Evolutionary conservation across 768 basidiomycete species (phyloP), one percentile per base, ranked within the genome.

Genomic region (Dioszegia hungarica): DNA sequence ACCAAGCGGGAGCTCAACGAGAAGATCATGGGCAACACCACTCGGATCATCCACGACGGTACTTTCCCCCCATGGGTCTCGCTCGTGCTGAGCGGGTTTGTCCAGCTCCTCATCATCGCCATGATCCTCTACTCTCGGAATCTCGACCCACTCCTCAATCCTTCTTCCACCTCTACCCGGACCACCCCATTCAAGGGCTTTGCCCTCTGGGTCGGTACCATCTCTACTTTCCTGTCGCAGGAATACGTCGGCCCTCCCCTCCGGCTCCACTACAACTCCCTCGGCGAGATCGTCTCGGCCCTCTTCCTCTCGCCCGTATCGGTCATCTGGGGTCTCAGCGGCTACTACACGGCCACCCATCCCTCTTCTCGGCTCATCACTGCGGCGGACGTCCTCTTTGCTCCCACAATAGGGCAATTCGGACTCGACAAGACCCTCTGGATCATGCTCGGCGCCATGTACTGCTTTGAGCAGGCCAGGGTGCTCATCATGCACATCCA

Each of bases 401-500:
- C 34, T n/a, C 53, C 49, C n/a, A 39, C 36, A 10, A 51, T 38
- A 20, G 49, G 36, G 15, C 14, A 14, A 22, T 51, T 51, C 49
- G 49, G 49, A 1, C 20, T 66, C 22, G 64, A 61, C 47, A 17
- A 33, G 2, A 56, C 56, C 22, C 4, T 66, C 3, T 63, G 61
- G 61, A 33, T 40, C 3, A 15, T 66, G 12, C 31, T 66, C 24
- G 43, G 17, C n/a, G 61, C 59, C 8, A 45, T 60, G 41, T 66
- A 66, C 40, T 56, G 45, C 37, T 60, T 50, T 22, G 64, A 66
- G 38, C 64, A 66, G 29, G 64, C 64, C n/a, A 39, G 64, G 27
- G 62, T 66, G 27, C 55, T 66, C 57, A 59, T 63, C 39, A 66
- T 66, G 64, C 61, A 66, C 52, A 61, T 63, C 12, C 61, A 62